Evolutionary conservation across 495 filamentous ascomycete species (phyloP), one percentile per base, ranked within the genome.

Genomic region (Aspergillus bridgeri): DNA sequence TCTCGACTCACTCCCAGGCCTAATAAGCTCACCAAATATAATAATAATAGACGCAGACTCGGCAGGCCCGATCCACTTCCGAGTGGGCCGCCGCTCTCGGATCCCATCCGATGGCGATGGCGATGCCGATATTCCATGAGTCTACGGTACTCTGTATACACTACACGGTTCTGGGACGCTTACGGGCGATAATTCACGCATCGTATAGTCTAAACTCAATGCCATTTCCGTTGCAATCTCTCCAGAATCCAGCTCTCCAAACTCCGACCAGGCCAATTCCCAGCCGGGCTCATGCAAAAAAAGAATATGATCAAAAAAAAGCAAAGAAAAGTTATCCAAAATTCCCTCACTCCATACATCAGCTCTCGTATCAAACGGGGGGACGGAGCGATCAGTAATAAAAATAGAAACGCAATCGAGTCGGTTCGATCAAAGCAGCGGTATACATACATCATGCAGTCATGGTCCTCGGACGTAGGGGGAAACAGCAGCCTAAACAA

Each of bases 381-480:
- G 19, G 19, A 53, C 29, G 5, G 24, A 19, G 15, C 8, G 22
- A 20, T 29, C 44, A 47, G 21, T 47, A 19, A 47, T 55, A 58
- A 56, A 44, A 62, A 66, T 63, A 60, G 59, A 57, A 61, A 56
- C 21, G 38, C 23, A 59, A 50, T 38, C 33, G 54, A 42, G 50
- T 49, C 65, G 57, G 54, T 57, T 57, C 61, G 51, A 65, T 62
- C 58, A 48, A 17, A 61, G 60, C 48, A 63, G 64, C 58, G 56
- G 62, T 74, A 75, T 73, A 70, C 70, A 64, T 72, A 75, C 70
- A 73, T 72, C 69, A 70, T 67, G 65, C 63, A 68, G 64, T 72
- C 69, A 72, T 70, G 57, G 67, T 72, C 68, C 65, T 61, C 69
- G 63, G 65, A 69, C 48, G 22, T 49, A 65, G 66, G 56, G 56